Evolutionary conservation across 2,329 filamentous ascomycete genomes (phyloP), one percentile per base, ranked within the genome.

Genomic region (Scedosporium apiospermum): DNA sequence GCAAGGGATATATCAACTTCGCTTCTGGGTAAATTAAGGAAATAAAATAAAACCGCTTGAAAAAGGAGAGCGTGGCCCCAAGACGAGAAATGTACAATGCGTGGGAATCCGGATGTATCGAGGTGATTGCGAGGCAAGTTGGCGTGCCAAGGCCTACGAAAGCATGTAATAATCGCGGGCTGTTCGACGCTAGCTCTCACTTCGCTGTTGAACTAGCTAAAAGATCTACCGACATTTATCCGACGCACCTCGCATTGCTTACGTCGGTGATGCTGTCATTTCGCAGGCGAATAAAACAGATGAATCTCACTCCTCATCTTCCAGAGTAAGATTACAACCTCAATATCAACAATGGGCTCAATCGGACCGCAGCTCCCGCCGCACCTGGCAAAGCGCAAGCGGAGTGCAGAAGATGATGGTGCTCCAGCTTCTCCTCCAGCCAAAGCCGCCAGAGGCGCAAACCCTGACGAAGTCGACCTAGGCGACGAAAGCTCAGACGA

Each of bases 361-460:
- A 86, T 90, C 69, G 88, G 89, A 4, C 89, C 90, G 14, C 79
- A 86, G 64, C 73, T 92, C 26, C 89, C 90, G 12, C 81, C 88
- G 4, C 85, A 89, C 65, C 80, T 88, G 51, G 71, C 83, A 41
- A 88, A 88, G 72, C 81, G 85, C 69, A 87, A 87, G 69, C 83
- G 83, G 69, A 80, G 77, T 4, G 68, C 77, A 4, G 77, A 79
- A 49, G 73, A 79, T 58, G 74, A 74, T 60, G 70, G 71, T 38
- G 68, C 72, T 12, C 41, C 57, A 12, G 64, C 67, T 5, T 76
- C 76, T 6, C 80, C 77, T 44, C 77, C 78, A 4, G 66, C 73
- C 61, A 86, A 86, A 68, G 67, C 74, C 51, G 18, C 57, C 55
- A 63, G 55, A 34, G 57, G 38, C 44, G n/a, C 62, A 75, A 84